These are phyloP conservation scores for Sporothrix sp. DNA, from an alignment of 2,329 filamentous ascomycete species.

Conservation along the genomic window DNA sequence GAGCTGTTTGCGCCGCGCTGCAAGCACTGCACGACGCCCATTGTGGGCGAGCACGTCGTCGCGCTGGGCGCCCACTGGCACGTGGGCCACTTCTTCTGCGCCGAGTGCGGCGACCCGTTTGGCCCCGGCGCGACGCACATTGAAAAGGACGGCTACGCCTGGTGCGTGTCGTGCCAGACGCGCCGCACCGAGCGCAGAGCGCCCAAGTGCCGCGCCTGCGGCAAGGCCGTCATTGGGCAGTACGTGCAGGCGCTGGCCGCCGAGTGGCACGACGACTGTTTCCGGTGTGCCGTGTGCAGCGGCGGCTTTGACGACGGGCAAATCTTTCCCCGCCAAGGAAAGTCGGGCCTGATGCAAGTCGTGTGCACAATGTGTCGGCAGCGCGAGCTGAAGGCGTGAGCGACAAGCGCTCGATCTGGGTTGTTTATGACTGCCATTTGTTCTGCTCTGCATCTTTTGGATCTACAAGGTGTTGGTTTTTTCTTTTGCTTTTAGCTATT, in stretches of 20 bases:
- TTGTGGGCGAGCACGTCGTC: constrained; percentile 87
- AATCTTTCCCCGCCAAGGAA: constrained; percentile 49
- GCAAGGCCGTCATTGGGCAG: constrained; percentile 73
- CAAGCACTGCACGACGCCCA: constrained; percentile 93
- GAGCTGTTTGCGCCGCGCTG: constrained; percentile 87
- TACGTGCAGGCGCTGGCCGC: constrained; percentile 81
- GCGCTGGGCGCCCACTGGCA: constrained; percentile 96
- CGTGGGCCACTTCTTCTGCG: constrained; percentile 96
- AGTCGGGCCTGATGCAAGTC: constrained; percentile 38
- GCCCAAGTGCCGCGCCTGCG: constrained; percentile 80
- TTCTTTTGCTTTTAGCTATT: background rate
- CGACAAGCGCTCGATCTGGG: constrained; percentile 13
- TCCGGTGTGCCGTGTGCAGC: constrained; percentile 60
- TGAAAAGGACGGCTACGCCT: constrained; percentile 95
- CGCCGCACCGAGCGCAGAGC: constrained; percentile 80
- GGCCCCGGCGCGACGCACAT: constrained; percentile 61
- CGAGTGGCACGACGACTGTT: constrained; percentile 92
- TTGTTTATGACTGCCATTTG: too few species aligned
- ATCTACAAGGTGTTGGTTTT: background rate
- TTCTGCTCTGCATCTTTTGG: background rate
- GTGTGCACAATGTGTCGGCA: constrained; percentile 53
- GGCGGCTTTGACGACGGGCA: constrained; percentile 55
- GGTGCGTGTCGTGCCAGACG: constrained; percentile 90
- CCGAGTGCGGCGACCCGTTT: constrained; percentile 95
- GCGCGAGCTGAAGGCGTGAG: constrained; percentile 46